phyloP scores from a whole-genome alignment of 768 basidiomycete genomes.

The Solioccasus polychromus region DNA sequence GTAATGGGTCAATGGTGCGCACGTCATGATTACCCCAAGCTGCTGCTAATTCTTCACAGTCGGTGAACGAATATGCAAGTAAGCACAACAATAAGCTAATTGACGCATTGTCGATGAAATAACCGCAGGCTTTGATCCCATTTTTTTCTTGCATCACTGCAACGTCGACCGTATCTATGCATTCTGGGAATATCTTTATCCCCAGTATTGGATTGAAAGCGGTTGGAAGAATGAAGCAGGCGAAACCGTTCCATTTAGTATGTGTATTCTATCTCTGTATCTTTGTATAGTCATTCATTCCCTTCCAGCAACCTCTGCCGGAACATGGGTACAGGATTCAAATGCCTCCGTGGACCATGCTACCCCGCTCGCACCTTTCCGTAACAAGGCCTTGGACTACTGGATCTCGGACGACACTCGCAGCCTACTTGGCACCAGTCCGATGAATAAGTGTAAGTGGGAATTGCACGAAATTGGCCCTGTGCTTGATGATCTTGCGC shows the following conservation, averaged over 20 bases:
- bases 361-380: constrained; percentile 15
- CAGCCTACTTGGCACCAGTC: neutral
- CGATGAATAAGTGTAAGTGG: constrained; percentile 8
- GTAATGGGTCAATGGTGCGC: constrained; percentile 18
- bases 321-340: constrained; percentile 1
- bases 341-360: neutral
- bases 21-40: neutral
- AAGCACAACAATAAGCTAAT: neutral
- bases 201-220: constrained; percentile 11
- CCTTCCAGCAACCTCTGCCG: neutral
- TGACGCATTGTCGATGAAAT: neutral
- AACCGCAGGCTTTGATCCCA: constrained; percentile 13
- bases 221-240: constrained; percentile 14
- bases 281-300: neutral
- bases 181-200: constrained; percentile 22
- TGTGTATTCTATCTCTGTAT: neutral
- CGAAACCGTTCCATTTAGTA: constrained; percentile 5
- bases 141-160: constrained; percentile 19
- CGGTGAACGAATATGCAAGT: constrained; percentile 20
- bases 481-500: neutral
- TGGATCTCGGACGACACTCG: constrained; percentile 16
- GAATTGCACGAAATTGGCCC: neutral
- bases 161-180: constrained; percentile 20
- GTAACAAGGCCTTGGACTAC: neutral
- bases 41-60: constrained; percentile 1